Conservation (phyloP, 75 land plant species). For the Isoetes taiwanensis region DNA sequence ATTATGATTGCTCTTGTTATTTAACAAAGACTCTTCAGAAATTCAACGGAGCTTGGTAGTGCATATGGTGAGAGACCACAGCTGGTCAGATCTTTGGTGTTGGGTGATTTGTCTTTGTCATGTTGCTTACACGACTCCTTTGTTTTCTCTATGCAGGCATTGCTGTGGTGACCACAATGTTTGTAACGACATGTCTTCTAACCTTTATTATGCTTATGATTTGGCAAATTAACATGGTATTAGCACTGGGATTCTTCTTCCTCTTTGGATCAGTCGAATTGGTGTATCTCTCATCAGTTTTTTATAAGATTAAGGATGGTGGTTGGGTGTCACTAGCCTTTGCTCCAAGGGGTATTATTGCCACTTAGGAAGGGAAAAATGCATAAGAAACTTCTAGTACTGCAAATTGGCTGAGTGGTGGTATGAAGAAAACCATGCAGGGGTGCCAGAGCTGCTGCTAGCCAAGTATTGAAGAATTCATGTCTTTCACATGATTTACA, state of each 20-base stretch:
- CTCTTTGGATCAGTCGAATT: not conserved
- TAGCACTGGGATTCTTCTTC: slow-evolving; percentile 4
- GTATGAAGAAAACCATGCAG: too few species aligned
- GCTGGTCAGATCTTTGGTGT: not conserved
- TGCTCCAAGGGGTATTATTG: too few species aligned
- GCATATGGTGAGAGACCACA: slow-evolving; percentile 9
- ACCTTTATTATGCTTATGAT: slow-evolving; percentile 4
- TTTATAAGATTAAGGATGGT: not conserved
- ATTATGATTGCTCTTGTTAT: not conserved
- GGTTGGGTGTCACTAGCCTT: slow-evolving; percentile 1
- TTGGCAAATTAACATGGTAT: not conserved
- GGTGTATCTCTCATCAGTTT: slow-evolving; percentile 2
- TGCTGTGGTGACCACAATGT: slow-evolving; percentile 4
- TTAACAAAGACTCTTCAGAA: not conserved
- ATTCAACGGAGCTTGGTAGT: not conserved
- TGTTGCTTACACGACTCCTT: not conserved
- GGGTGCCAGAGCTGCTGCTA: too few species aligned
- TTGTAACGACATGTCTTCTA: not conserved
- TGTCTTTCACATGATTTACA: too few species aligned
- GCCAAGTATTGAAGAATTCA: too few species aligned
- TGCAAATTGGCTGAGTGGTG: too few species aligned
- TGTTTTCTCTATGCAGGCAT: not conserved
- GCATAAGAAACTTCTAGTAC: too few species aligned
- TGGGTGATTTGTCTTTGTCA: not conserved
- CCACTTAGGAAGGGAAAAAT: too few species aligned